Evolutionary conservation across 1,284 basidiomycete genomes (phyloP), one percentile per base, ranked within the genome.

Genomic region (Ustilago shanxiensis): DNA sequence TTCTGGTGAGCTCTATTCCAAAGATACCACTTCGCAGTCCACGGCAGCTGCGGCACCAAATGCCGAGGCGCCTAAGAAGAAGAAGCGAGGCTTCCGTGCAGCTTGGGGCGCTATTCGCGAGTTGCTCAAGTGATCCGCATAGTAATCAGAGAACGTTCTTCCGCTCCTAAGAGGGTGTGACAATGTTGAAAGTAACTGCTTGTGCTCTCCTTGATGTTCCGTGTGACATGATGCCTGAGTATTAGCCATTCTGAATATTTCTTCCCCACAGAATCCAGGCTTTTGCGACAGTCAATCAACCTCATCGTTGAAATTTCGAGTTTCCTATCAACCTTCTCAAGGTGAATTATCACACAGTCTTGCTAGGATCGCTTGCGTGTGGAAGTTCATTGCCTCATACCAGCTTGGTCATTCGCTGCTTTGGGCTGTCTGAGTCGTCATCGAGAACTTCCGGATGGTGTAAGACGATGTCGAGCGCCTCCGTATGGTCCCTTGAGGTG

Each of bases 61-160:
- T 24, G n/a, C 16, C 3, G 41, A 39, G 9, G 53, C n/a, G 7
- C 37, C 49, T 2, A 22, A 61, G 44, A 63, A 56, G 39, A 69
- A 63, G 60, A 69, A 63, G 53, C 54, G 60, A 18, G 60, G 56
- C 7, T 69, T 69, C 56, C 66, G 66, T 33, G 66, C 66, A 18
- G 66, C 66, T 39, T 69, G 66, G 66, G 60, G 55, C 16, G 66
- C 60, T 41, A 60, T 69, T 20, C 66, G 66, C 24, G 60, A 69
- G 56, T 51, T 69, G 26, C 60, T 69, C 49, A 68, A 54, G 39
- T 68, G 33, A 20, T 39, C 13, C 13, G 37, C 37, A 5, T 39
- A 18, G 14, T 16, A 16, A 18, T n/a, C 37, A 39, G 13, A 39
- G 13, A n/a, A n/a, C n/a, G n/a, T n/a, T n/a, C n/a, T n/a, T n/a